Percentiles rank a stretch among this genome's conserved stretches.
These are phyloP conservation scores for Gracilaria gracilis DNA, from an alignment of 23 red algal species.

Conservation along the genomic window DNA sequence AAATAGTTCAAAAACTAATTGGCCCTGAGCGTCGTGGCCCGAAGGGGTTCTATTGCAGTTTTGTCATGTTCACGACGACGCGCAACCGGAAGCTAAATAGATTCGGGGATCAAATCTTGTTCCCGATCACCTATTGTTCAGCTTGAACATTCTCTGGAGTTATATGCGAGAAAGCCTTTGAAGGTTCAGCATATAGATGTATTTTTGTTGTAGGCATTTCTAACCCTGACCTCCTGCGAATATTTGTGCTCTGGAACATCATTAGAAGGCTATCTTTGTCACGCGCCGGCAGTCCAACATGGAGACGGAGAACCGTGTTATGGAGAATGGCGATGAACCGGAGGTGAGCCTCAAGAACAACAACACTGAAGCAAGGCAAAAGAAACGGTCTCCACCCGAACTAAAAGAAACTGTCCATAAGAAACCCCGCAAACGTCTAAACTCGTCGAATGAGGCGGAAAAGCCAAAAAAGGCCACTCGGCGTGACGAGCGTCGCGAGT, in stretches of 20 bases:
- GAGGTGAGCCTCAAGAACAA: background rate
- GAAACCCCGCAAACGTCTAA: background rate
- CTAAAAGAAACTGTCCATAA: background rate
- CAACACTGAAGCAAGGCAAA: background rate
- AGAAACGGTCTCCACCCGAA: background rate
- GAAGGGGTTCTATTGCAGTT: no score
- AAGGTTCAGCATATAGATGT: background rate
- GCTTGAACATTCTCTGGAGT: no score
- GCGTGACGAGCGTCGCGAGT: constrained; percentile 55
- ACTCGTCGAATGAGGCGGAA: background rate
- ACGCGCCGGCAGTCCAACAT: background rate
- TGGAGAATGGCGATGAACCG: background rate
- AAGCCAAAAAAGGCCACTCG: constrained; percentile 33
- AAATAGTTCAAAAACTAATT: no score
- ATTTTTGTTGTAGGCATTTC: background rate
- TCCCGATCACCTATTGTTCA: no score
- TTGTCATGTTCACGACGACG: no score
- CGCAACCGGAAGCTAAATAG: no score
- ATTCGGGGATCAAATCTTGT: no score
- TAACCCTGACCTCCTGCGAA: background rate
- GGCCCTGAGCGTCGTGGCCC: no score
- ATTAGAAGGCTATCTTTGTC: background rate
- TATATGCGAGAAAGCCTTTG: background rate
- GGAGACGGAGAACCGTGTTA: background rate
- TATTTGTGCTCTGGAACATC: background rate